phyloP scores from a whole-genome alignment of 2,329 filamentous ascomycete species.

The Davidsoniella eucalypti region DNA sequence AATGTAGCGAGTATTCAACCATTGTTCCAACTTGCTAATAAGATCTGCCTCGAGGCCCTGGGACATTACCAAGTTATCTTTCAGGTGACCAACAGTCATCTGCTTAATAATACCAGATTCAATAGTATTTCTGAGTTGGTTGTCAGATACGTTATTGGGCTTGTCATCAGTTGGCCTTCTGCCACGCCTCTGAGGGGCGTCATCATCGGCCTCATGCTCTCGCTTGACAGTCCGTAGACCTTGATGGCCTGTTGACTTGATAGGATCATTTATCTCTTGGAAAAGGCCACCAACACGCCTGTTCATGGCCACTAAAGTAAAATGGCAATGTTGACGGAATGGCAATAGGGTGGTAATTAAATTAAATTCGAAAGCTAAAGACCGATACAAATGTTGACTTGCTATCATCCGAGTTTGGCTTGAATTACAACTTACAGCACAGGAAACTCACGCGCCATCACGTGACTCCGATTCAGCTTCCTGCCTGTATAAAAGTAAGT shows the following conservation, averaged over 20 bases:
- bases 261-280: constrained; percentile 50
- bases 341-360: no score
- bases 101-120: constrained; percentile 32
- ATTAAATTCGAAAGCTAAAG: no score
- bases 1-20: constrained; percentile 31
- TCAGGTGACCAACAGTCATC: constrained; percentile 37
- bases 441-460: no score
- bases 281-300: constrained; percentile 73
- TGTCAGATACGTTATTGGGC: constrained; percentile 24
- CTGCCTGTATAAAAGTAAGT: no score
- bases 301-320: constrained; percentile 46
- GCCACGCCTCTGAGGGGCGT: constrained; percentile 30
- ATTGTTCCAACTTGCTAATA: constrained; percentile 38
- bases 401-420: no score
- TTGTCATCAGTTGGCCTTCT: constrained; percentile 20
- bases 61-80: constrained; percentile 28
- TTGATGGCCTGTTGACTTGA: constrained; percentile 36
- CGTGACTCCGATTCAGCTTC: no score
- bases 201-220: constrained; percentile 19
- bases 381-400: no score
- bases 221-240: neutral
- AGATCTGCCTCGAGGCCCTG: constrained; percentile 37
- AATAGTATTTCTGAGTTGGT: constrained; percentile 29
- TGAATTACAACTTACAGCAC: no score
- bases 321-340: no score